Evolutionary conservation across 495 filamentous ascomycete genomes (phyloP), one percentile per base, ranked within the genome.

Genomic region (Baudoinia panamericana): DNA sequence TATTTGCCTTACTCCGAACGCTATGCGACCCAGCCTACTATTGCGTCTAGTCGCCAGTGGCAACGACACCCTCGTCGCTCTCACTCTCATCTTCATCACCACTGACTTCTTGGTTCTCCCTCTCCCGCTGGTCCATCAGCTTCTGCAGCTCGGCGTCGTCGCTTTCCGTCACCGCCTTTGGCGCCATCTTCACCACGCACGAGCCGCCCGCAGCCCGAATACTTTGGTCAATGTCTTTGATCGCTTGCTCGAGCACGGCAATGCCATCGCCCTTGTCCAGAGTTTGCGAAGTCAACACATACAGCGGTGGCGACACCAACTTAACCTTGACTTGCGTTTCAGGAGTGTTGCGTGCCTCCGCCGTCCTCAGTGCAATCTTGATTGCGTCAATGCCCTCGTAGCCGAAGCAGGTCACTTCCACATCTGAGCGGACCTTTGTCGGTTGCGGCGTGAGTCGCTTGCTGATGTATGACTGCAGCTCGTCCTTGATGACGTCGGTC

Each of bases 371-470:
- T 28, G 87, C 84, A 6, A 71, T 65, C 72, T 97, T 97, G 56
- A 97, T 86, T 21, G 90, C 90, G 54, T 96, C 90, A 69, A 97
- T 96, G 54, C 90, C 90, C 43, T 96, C 90, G 62, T 97, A 97
- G 26, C 80, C 80, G 67, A 95, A 97, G 69, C 90, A 97, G 37
- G 86, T 95, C 34, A 95, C 90, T 64, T 95, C 90, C 39, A 97
- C 81, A 63, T 97, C 90, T 48, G 90, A 84, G 56, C 90, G 88
- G 40, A 97, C 84, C 65, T 97, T 97, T 33, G 87, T 96, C 2
- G 90, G 90, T 56, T 94, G 87, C 17, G 90, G 90, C 10, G 88
- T 96, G 40, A 97, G 71, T 50, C 88, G 80, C 71, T 93, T 96
- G 65, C 80, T 72, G 61, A 96, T 96, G 65, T 96, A 97, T 31